Base-by-base conservation (phyloP, 225 moss, liverwort and hornwort genomes). In the Sphagnum contortum region DNA sequence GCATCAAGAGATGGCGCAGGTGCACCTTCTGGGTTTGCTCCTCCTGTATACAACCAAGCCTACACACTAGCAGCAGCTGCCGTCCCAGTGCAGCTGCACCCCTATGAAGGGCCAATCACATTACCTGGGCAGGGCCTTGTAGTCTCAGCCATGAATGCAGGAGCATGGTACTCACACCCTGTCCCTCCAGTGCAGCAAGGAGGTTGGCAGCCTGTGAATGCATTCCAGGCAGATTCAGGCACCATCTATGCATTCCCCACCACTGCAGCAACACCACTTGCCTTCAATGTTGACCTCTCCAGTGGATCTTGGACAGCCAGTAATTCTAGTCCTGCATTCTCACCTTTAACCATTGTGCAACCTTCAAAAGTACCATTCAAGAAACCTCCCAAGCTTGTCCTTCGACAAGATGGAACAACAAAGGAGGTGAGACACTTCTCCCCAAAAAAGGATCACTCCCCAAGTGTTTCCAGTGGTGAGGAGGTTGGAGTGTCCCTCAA, bases 311-410 rank as follows among this genome's bases (percentile, higher is more conserved):
- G 80, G 84, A 63, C 70, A 3, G 12, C 71, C 51, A 65, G 62
- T 72, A 76, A 49, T 61, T 66, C 58, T 13, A 74, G 80, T 4
- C 70, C 77, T 59, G 65, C 74, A 9, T 80, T 80, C 60, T 69
- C 70, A 29, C 74, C 80, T 5, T 74, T 80, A 72, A 77, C 84
- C 12, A 77, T 84, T 48, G 80, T 80, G 55, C 59, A 62, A 50
- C 80, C 80, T 10, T 75, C 77, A 56, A 84, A 75, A 61, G 74
- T 77, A 71, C 77, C 80, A 3, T 84, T 84, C 55, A 75, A 80
- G 68, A 80, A 56, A 68, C 84, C 80, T 12, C 77, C 84, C 8
- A 84, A 84, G 66, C 77, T 84, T 7, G 80, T 84, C 52, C 64
- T 84, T 14, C 72, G 80, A 13, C 80, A 77, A 49, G 77, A 84